Evolutionary conservation across 192 early-diverging fungal genomes (phyloP).

Genomic region (Coemansia sp.): DNA sequence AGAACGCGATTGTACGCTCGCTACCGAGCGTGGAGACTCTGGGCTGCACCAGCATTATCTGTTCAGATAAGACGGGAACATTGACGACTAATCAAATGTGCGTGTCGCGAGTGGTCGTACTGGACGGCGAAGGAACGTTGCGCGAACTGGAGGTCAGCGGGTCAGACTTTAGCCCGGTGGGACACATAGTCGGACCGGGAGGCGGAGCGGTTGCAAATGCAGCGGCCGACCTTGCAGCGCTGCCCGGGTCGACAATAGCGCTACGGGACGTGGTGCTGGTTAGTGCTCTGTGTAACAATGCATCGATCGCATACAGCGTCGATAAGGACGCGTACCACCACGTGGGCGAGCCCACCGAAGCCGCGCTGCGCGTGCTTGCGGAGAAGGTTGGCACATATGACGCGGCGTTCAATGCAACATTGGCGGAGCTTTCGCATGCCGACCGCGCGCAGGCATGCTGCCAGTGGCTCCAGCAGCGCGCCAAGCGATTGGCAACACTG

Average conservation of each 20-base stretch:
- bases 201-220: constrained; percentile 55
- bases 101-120: constrained; percentile 65
- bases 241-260: constrained; percentile 72
- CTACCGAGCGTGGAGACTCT: constrained; percentile 94
- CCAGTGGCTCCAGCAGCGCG: constrained; percentile 66
- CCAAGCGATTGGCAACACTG: constrained; percentile 65
- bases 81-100: constrained; percentile 99
- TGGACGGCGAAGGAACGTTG: constrained; percentile 50
- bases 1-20: constrained; percentile 93
- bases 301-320: constrained; percentile 78
- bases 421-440: constrained; percentile 51
- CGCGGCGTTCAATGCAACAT: constrained; percentile 60
- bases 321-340: constrained; percentile 64
- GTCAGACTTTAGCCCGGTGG: constrained; percentile 83
- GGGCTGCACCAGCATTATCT: constrained; percentile 96
- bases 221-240: constrained; percentile 55
- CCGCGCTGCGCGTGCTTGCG: constrained; percentile 88
- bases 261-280: constrained; percentile 51
- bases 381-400: constrained; percentile 90
- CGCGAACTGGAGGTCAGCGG: constrained; percentile 80
- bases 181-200: constrained; percentile 57
- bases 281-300: constrained; percentile 89
- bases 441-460: constrained; percentile 69
- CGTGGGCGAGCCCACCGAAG: constrained; percentile 98
- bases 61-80: constrained; percentile 99